Percentiles rank a stretch among this genome's conserved stretches.
phyloP scores from a whole-genome alignment of 1,284 basidiomycete genomes.

The Leccinum griseonigrum region DNA sequence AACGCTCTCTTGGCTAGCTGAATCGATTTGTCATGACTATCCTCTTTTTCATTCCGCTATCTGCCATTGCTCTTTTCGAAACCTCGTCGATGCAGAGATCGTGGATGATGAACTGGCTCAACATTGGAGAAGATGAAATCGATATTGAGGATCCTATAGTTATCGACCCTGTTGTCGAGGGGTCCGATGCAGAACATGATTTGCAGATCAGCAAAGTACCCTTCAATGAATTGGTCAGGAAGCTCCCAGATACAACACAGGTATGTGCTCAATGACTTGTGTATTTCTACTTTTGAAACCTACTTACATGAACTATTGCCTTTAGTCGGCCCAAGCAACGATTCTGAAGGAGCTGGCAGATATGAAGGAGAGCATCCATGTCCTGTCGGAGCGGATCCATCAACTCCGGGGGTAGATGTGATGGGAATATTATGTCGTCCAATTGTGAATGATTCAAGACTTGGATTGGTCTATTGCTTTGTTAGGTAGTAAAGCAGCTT shows the following conservation, averaged over 20 bases:
- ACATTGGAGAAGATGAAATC: slow-evolving; percentile 56
- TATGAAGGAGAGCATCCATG: slow-evolving; percentile 56
- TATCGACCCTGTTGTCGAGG: slow-evolving; percentile 62
- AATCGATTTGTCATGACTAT: slow-evolving; percentile 77
- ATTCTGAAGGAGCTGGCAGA: slow-evolving; percentile 65
- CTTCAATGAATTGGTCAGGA: slow-evolving; percentile 74
- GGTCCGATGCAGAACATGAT: slow-evolving; percentile 52
- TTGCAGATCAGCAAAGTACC: slow-evolving; percentile 70
- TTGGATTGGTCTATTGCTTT: neutral
- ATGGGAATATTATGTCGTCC: neutral
- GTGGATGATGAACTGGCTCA: slow-evolving; percentile 70
- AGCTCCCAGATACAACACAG: slow-evolving; percentile 73
- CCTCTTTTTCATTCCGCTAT: slow-evolving; percentile 80
- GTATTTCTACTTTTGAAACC: slow-evolving; percentile 6
- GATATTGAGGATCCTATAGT: slow-evolving; percentile 56
- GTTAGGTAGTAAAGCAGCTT: neutral
- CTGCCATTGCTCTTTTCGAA: slow-evolving; percentile 76
- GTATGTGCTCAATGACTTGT: slow-evolving; percentile 41
- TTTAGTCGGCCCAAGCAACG: slow-evolving; percentile 67
- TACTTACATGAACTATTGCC: neutral
- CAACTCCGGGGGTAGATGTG: slow-evolving; percentile 19
- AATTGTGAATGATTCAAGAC: neutral
- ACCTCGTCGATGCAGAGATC: slow-evolving; percentile 53
- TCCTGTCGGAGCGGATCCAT: slow-evolving; percentile 52
- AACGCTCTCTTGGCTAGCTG: slow-evolving; percentile 39